Base-by-base conservation (phyloP, 352 stramenopile genomes). In the Globisporangium echinulatum region DNA sequence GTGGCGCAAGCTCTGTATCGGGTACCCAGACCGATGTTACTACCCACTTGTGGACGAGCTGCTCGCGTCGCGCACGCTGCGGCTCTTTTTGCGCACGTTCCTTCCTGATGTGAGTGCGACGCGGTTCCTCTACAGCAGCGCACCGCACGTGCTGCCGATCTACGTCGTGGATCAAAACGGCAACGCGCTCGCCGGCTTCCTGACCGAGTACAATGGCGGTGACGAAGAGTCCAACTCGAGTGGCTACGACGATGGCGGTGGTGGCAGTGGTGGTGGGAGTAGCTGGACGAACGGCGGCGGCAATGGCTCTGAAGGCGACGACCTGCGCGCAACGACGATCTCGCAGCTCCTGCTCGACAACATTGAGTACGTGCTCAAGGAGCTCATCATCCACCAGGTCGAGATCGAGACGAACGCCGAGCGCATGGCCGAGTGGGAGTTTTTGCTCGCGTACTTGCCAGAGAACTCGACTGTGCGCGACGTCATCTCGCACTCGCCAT, bases 371-470 rank as follows among this genome's bases (percentile, higher is more conserved):
- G 68, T 86, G 42, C 53, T 88, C 36, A 86, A 81, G 58, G 79
- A 87, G 58, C 39, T 88, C 13, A 76, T 88, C 19, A 85, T 88
- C 38, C 71, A 85, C 53, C 79, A 88, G 46, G 70, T 86, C 15
- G 65, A 84, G 65, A 56, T 59, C 53, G 62, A 72, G 1, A 73
- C 77, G 11, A 87, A 82, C 62, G 59, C 76, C 10, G 79, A 79
- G 25, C 67, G 73, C 8, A 25, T 87, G 5, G 74, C 71, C 17
- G 77, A 87, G 63, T 88, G 74, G 77, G 79, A 88, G 40, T 91
- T 91, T 61, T 62, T 91, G 49, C 75, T 89, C 50, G 77, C 79
- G 54, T 86, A 85, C 39, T 61, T 89, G 40, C 77, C 75, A 11
- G 72, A 86, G 52, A 84, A 89, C 47, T 69, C 64, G 25, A 87